Evolutionary conservation across 140 eudicot genomes (phyloP).

Genomic region (Ambrosia hybrid): DNA sequence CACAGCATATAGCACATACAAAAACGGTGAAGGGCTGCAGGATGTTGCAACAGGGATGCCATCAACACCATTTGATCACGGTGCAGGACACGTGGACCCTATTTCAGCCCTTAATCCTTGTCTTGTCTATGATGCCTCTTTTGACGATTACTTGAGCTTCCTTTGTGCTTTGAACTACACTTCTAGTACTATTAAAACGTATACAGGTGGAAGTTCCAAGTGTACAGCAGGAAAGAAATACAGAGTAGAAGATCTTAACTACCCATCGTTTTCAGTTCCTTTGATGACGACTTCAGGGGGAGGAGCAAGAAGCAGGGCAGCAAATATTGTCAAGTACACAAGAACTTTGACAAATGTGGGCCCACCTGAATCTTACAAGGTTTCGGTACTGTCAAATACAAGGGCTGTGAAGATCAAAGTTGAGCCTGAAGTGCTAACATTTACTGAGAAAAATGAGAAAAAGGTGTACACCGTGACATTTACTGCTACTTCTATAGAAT

Average conservation of each 20-base stretch:
- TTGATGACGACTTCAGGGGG: slow-evolving; percentile 60
- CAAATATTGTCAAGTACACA: slow-evolving; percentile 52
- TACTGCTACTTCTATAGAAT: slow-evolving; percentile 63
- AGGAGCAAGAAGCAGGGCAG: slow-evolving; percentile 46
- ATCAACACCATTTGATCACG: slow-evolving; percentile 69
- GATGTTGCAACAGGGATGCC: slow-evolving; percentile 68
- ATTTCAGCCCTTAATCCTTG: slow-evolving; percentile 80
- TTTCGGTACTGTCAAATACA: slow-evolving; percentile 39
- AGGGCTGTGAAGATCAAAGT: slow-evolving; percentile 59
- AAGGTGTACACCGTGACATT: slow-evolving; percentile 66
- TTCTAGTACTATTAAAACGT: slow-evolving; percentile 40
- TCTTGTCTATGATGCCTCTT: slow-evolving; percentile 57
- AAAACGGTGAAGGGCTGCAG: slow-evolving; percentile 47
- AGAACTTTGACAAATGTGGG: slow-evolving; percentile 88
- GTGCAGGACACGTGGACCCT: slow-evolving; percentile 82
- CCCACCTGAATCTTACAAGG: slow-evolving; percentile 69
- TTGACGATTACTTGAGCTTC: slow-evolving; percentile 58
- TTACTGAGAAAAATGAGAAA: slow-evolving; percentile 49
- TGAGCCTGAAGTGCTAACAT: slow-evolving; percentile 52
- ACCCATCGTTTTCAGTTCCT: slow-evolving; percentile 83
- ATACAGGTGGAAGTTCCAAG: slow-evolving; percentile 33
- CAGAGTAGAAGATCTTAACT: slow-evolving; percentile 66
- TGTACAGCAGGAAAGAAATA: slow-evolving; percentile 50
- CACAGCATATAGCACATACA: slow-evolving; percentile 66
- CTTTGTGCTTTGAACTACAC: slow-evolving; percentile 78